A percentile compares a stretch with the other conserved stretches of the same genome.
Evolutionary conservation across 2,329 filamentous ascomycete species (phyloP).

Genomic region (Cercospora nicotianae): DNA sequence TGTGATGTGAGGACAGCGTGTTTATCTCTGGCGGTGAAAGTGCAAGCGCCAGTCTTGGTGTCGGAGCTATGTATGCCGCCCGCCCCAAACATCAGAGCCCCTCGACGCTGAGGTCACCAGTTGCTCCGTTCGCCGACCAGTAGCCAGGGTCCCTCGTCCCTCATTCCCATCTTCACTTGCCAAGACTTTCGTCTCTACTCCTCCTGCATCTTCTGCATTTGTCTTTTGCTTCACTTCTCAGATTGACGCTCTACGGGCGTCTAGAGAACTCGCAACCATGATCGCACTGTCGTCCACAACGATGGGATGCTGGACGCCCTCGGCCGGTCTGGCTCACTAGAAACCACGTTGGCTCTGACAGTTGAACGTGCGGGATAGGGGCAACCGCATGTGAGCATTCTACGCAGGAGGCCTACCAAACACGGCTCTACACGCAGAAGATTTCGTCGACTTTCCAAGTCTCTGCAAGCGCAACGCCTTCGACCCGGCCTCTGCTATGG

Average conservation of each 20-base stretch:
- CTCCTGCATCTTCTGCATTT: neutral
- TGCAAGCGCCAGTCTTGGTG: constrained; percentile 2
- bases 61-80: neutral
- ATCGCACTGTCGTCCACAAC: neutral
- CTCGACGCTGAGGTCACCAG: constrained; percentile 1
- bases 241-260: neutral
- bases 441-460: no score
- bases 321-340: neutral
- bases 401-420: neutral
- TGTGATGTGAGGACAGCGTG: neutral
- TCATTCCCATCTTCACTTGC: neutral
- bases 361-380: neutral
- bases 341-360: neutral
- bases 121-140: neutral
- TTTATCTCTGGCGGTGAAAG: constrained; percentile 3
- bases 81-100: neutral
- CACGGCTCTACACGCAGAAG: no score
- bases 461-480: no score
- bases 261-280: neutral
- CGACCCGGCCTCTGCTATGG: no score
- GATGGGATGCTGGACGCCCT: neutral
- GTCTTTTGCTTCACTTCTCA: neutral
- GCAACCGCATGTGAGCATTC: neutral
- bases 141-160: constrained; percentile 2
- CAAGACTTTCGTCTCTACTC: neutral